Evolutionary conservation across 1,139 yeast species (phyloP), one percentile per base, ranked within the genome.

Genomic region (Geotrichum europaeum): DNA sequence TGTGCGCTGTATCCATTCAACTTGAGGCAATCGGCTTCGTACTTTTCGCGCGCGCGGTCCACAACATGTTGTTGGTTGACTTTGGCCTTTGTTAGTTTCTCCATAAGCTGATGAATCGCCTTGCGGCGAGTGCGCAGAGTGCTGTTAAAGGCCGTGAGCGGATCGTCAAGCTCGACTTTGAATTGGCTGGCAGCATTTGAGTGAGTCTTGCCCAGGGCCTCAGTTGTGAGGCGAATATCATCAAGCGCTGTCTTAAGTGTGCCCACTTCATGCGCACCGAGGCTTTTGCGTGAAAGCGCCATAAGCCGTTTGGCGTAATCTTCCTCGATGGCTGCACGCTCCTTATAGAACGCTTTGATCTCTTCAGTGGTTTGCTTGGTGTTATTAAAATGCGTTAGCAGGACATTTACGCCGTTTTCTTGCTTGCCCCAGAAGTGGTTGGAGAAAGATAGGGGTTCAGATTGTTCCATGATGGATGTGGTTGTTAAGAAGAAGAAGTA

Each of bases 231-330:
- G 51, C 80, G 76, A 57, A 90, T 76, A 53, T 78, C 78, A 60
- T 86, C 90, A 25, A 89, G 76, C 9, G 91, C 81, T 20, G 78
- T 76, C 68, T 81, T 83, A 61, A 87, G 73, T 0, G 84, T 73
- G 1, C 82, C 90, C 0, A 83, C 78, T 68, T 89, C 96, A 60
- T 75, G 75, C 2, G 82, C 72, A 0, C 92, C 92, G 1, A 86
- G 71, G 0, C 77, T 70, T 57, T 78, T 79, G 59, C 76, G 73
- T 49, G 88, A 77, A 28, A 90, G 75, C 32, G 76, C 72, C 13
- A 63, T 49, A 36, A 74, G 64, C 49, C 60, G 77, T 61, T 82
- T 80, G 55, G 84, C 76, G 69, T 88, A 88, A 24, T 90, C 96
- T 64, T 84, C 87, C 68, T 90, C 97, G 50, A 90, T 80, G 9